A percentile compares a stretch with the other conserved stretches of the same genome.
phyloP scores from a whole-genome alignment of 257 asterid genomes.

The Ajuga chamaepitys region DNA sequence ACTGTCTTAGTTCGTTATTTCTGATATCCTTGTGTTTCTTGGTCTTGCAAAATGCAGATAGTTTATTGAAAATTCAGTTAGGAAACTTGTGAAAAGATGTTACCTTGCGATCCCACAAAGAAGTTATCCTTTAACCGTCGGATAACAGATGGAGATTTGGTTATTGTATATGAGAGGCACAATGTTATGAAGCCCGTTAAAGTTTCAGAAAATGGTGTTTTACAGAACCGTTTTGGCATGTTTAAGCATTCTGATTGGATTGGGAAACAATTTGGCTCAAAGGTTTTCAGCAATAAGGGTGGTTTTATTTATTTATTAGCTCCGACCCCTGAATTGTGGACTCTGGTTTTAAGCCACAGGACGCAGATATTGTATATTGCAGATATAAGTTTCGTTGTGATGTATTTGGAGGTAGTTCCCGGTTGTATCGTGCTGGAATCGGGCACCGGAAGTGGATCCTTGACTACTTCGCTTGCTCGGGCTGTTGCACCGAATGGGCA shows the following conservation, averaged over 20 bases:
- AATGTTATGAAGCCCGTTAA: conserved; percentile 78
- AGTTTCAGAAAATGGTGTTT: conserved; percentile 46
- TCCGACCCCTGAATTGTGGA: conserved; percentile 97
- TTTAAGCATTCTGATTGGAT: conserved; percentile 92
- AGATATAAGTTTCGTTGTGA: conserved; percentile 83
- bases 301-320: conserved; percentile 77
- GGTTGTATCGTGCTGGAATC: conserved; percentile 93
- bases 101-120: conserved; percentile 34
- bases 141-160: conserved; percentile 67
- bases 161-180: conserved; percentile 74
- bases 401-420: conserved; percentile 84
- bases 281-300: conserved; percentile 69
- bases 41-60: conserved; percentile 6
- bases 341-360: conserved; percentile 90
- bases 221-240: conserved; percentile 82
- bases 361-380: conserved; percentile 95
- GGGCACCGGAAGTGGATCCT: conserved; percentile 96
- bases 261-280: conserved; percentile 88
- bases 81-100: conserved; percentile 21
- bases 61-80: background rate
- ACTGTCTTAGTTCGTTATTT: background rate
- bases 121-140: conserved; percentile 54
- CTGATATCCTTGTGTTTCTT: background rate
- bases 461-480: conserved; percentile 83
- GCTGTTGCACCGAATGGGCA: conserved; percentile 82